Conservation (phyloP, 495 filamentous ascomycete genomes). For the Tuber calosporum region DNA sequence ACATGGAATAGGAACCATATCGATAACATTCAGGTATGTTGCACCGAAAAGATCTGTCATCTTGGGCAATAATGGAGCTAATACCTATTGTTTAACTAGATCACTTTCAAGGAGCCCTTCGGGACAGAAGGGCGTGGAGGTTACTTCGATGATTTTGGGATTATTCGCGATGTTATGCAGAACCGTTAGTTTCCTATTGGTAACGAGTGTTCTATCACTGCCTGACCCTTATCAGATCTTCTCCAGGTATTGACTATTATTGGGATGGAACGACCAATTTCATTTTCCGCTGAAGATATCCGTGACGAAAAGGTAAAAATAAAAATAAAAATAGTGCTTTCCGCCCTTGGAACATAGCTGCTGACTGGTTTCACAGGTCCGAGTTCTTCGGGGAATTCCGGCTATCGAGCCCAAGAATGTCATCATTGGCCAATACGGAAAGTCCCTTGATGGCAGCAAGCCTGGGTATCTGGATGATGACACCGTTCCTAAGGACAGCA, state of each 20-base stretch:
- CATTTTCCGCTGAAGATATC: constrained; percentile 96
- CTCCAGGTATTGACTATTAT: constrained; percentile 93
- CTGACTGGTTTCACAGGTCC: constrained; percentile 46
- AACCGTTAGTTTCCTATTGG: constrained; percentile 50
- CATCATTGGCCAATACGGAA: constrained; percentile 98
- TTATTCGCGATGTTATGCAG: constrained; percentile 98
- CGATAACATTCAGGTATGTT: constrained; percentile 73
- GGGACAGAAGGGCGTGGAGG: constrained; percentile 98
- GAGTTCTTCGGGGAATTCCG: constrained; percentile 86
- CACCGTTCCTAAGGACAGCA: constrained; percentile 92
- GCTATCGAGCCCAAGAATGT: constrained; percentile 99
- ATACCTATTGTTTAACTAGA: constrained; percentile 46
- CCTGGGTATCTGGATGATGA: constrained; percentile 98
- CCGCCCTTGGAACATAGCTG: neutral
- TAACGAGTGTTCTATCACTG: neutral
- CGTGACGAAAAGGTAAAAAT: constrained; percentile 91
- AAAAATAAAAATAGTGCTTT: neutral
- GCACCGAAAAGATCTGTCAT: neutral
- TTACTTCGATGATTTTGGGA: constrained; percentile 99
- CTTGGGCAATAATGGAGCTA: constrained; percentile 9
- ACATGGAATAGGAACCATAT: constrained; percentile 99
- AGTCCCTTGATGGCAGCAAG: constrained; percentile 92
- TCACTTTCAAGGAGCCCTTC: constrained; percentile 99
- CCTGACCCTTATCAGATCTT: constrained; percentile 54
- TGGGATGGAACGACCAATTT: constrained; percentile 97